Evolutionary conservation across 768 basidiomycete species (phyloP).

Genomic region (Phylloporus scabripes): DNA sequence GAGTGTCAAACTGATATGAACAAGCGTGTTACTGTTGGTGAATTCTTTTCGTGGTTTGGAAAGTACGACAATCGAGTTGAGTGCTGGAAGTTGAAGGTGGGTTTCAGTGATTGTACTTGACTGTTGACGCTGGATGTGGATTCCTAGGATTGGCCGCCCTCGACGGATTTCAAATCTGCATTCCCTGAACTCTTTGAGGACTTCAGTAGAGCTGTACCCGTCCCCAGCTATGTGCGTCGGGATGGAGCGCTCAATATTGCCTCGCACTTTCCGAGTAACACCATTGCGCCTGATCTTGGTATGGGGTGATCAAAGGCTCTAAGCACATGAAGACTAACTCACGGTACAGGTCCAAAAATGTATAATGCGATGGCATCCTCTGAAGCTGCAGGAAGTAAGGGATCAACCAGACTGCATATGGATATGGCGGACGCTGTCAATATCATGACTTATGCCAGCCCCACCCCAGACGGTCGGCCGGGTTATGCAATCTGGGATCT

Average conservation of each 20-base stretch:
- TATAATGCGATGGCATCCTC: conserved; percentile 83
- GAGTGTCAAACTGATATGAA: conserved; percentile 77
- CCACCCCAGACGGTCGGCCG: conserved; percentile 48
- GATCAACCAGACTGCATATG: conserved; percentile 88
- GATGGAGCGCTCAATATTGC: conserved; percentile 88
- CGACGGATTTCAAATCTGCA: conserved; percentile 73
- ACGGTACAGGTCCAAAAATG: conserved; percentile 78
- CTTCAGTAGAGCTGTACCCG: conserved; percentile 76
- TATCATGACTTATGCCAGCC: conserved; percentile 73
- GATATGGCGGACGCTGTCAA: conserved; percentile 94
- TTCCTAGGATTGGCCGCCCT: conserved; percentile 85
- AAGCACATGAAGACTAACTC: conserved; percentile 3
- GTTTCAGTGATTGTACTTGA: conserved; percentile 30
- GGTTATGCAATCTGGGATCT: conserved; percentile 93
- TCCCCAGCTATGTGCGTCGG: conserved; percentile 84
- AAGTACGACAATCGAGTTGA: conserved; percentile 50
- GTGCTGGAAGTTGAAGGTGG: conserved; percentile 68
- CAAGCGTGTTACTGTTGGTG: conserved; percentile 56
- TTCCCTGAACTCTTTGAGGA: conserved; percentile 87
- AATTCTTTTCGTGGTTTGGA: conserved; percentile 81
- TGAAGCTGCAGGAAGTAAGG: conserved; percentile 63
- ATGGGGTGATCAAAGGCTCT: conserved; percentile 13
- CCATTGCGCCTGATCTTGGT: conserved; percentile 78
- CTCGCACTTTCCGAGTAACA: conserved; percentile 81
- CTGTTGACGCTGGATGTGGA: conserved; percentile 4